These are phyloP conservation scores for Sporothrix luriei DNA, from an alignment of 2,329 filamentous ascomycete species.

Conservation along the genomic window DNA sequence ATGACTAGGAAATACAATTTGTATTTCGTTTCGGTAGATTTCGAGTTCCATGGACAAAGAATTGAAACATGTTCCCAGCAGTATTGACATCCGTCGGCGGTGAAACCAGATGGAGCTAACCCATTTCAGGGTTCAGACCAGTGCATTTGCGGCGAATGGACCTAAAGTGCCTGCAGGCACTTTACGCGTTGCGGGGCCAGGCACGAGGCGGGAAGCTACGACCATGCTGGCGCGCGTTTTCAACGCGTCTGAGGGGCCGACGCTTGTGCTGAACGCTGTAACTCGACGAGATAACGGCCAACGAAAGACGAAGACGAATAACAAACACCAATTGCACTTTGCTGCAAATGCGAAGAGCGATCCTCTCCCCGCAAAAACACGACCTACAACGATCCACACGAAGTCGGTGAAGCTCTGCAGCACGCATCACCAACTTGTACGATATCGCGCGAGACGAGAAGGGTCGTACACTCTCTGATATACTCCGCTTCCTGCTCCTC, in stretches of 20 bases:
- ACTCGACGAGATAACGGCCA: background rate
- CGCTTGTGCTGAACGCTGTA: background rate
- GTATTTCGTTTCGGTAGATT: no score
- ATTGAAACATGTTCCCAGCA: no score
- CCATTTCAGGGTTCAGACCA: background rate
- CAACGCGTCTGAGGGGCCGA: constrained; percentile 15
- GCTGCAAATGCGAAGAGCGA: background rate
- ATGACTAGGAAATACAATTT: background rate
- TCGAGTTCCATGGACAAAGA: no score
- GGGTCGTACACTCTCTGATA: background rate
- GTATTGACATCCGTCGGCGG: background rate
- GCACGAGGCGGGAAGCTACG: constrained; percentile 4
- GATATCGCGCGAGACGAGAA: background rate
- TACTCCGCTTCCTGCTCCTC: background rate
- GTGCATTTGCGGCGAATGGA: constrained; percentile 9
- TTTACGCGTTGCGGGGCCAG: constrained; percentile 33
- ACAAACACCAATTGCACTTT: constrained; percentile 1
- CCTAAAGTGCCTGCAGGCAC: constrained; percentile 35
- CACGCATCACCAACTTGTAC: background rate
- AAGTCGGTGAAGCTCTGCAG: background rate
- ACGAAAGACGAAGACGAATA: background rate
- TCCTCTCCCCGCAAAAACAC: background rate
- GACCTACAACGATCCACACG: background rate
- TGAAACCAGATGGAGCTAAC: background rate
- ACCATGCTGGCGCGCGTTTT: constrained; percentile 1